Conservation (phyloP, 805 yeast species). For the Wickerhamomyces rabaulensis region DNA sequence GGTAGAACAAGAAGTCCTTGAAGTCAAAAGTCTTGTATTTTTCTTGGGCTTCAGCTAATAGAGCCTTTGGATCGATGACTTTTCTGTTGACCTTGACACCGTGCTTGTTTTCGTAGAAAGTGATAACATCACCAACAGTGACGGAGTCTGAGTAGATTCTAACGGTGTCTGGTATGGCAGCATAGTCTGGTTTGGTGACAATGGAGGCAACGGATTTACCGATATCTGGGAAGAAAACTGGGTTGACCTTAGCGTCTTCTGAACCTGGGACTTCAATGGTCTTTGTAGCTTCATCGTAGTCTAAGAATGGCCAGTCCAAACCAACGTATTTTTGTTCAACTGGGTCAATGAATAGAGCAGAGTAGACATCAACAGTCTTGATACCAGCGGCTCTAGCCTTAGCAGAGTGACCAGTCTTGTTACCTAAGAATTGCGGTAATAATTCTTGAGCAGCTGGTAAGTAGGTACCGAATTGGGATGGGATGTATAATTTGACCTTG, state of each 20-base stretch:
- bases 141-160: slow-evolving; percentile 38
- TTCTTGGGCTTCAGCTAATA: slow-evolving; percentile 26
- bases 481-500: slow-evolving; percentile 49
- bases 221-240: slow-evolving; percentile 36
- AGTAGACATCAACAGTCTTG: slow-evolving; percentile 40
- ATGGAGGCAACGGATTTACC: slow-evolving; percentile 39
- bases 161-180: slow-evolving; percentile 37
- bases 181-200: slow-evolving; percentile 30
- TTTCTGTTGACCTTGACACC: slow-evolving; percentile 29
- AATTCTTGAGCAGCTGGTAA: slow-evolving; percentile 21
- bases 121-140: slow-evolving; percentile 33
- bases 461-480: slow-evolving; percentile 57
- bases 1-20: slow-evolving; percentile 33
- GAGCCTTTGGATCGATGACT: slow-evolving; percentile 28
- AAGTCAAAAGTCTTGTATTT: slow-evolving; percentile 23
- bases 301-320: slow-evolving; percentile 26
- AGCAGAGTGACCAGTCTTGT: slow-evolving; percentile 32
- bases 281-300: slow-evolving; percentile 29
- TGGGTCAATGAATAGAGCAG: slow-evolving; percentile 34
- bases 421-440: slow-evolving; percentile 31
- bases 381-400: slow-evolving; percentile 38
- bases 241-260: slow-evolving; percentile 30
- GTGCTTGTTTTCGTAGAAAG: slow-evolving; percentile 36
- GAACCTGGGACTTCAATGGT: slow-evolving; percentile 31
- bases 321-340: slow-evolving; percentile 19